These are phyloP conservation scores for Podospora bellae-mahoneyi DNA, from an alignment of 495 filamentous ascomycete genomes.

Conservation along the genomic window DNA sequence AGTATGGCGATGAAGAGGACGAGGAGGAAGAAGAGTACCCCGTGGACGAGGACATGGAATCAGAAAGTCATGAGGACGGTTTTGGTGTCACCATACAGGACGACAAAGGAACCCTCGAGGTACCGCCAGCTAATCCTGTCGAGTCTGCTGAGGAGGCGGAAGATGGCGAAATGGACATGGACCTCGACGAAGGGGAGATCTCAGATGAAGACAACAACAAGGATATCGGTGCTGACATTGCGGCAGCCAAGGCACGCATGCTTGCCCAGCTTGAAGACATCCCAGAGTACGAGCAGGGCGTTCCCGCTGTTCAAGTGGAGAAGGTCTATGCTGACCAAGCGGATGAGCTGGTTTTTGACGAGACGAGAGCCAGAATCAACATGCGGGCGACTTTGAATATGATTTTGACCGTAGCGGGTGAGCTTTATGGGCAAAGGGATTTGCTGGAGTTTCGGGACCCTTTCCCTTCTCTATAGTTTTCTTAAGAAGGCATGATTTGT, in stretches of 20 bases:
- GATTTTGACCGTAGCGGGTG: conserved; percentile 85
- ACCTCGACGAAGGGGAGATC: conserved; percentile 48
- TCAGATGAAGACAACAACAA: conserved; percentile 30
- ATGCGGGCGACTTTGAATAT: conserved; percentile 72
- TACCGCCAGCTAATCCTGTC: background rate
- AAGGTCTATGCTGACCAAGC: background rate
- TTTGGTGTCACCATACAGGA: conserved; percentile 11
- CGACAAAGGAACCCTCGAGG: background rate
- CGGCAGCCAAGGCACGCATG: conserved; percentile 57
- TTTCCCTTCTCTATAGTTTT: conserved; percentile 34
- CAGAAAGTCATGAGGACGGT: conserved; percentile 23
- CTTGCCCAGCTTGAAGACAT: conserved; percentile 42
- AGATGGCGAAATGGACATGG: conserved; percentile 43
- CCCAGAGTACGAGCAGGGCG: conserved; percentile 1
- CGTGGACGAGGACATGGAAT: conserved; percentile 21
- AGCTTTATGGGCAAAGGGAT: conserved; percentile 88
- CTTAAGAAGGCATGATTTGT: background rate
- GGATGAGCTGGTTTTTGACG: conserved; percentile 19
- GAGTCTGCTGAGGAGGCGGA: conserved; percentile 26
- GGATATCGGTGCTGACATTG: conserved; percentile 46
- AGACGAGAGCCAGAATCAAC: conserved; percentile 39
- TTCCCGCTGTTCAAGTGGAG: background rate
- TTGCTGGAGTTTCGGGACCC: conserved; percentile 68
- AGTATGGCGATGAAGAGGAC: conserved; percentile 24
- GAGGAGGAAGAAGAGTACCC: conserved; percentile 33